Base-by-base conservation (phyloP, 1,284 basidiomycete species). In the Ustilago hordei region DNA sequence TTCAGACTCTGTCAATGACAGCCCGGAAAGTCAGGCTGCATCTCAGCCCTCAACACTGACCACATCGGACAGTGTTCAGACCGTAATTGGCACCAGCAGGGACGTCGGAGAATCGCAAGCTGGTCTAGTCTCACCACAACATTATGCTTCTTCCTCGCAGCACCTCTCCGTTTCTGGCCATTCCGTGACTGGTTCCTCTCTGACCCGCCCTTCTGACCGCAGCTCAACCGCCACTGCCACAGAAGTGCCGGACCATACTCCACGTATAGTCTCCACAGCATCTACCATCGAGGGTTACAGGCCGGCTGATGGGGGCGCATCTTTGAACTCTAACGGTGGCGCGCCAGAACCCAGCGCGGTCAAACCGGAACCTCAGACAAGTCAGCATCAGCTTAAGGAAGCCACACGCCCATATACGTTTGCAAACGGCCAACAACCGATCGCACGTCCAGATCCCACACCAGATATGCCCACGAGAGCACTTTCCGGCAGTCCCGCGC, bases 141-240 rank as follows among this genome's bases (percentile, higher is more conserved):
- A 31, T 1, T 12, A 45, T 8, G 48, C 17, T 3, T 8, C 53
- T 13, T 8, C 53, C 34, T 23, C 57, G 17, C 64, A 67, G 32
- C 61, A 72, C 36, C 64, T 64, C 34, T 67, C 61, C 11, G 61
- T 67, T 31, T 71, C 69, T 17, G 43, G 50, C 19, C 48, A 56
- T 7, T 61, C 59, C 7, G 1, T 47, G 31, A 52, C 63, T n/a
- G 43, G 52, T 6, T 66, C 60, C n/a, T 36, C 57, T 17, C 56
- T 47, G 11, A 54, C 61, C 1, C 47, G 39, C 9, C 64, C 60
- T 12, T 72, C 70, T 13, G 64, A 64, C 19, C 64, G 64, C 34
- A 72, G 60, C 58, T 72, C 70, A 15, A 48, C 56, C 8, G 70
- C 55, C 8, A 72, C 70, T 35, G 70, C 70, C 13, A 66, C 53